Evolutionary conservation across 2,329 filamentous ascomycete genomes (phyloP), one percentile per base, ranked within the genome.

Genomic region (Xylaria sp.): DNA sequence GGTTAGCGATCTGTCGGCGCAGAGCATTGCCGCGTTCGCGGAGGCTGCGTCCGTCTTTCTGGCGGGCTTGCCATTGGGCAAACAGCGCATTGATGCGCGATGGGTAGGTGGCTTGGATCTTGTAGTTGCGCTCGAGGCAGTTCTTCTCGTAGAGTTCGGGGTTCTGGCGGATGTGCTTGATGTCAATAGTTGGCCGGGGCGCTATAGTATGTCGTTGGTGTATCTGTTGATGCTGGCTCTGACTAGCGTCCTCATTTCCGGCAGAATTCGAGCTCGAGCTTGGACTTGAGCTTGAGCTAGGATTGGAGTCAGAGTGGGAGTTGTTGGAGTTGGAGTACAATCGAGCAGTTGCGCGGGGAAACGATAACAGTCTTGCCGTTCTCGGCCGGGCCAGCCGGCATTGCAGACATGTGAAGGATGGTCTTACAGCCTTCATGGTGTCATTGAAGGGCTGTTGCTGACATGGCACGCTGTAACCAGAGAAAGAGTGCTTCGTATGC

Each of bases 81-180:
- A 88, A 87, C 9, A 91, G 81, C 9, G 79, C 79, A 63, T 83
- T 81, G 74, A 92, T 92, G 63, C 82, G 85, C 9, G 81, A 79
- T 0, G 90, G 88, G 74, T 89, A 85, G 15, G 80, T 76, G 46
- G 86, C 83, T 72, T 88, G 87, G 32, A 80, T 74, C 68, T 79
- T 85, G 82, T 98, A 98, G 80, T 98, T 98, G 74, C 96, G 90
- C 74, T 94, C 91, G 69, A 91, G 79, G 81, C 93, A 97, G 78
- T 97, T 98, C 73, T 91, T 85, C 74, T 92, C 88, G 84, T 98
- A 92, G 18, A 97, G 86, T 15, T 91, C 88, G 18, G 92, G 89
- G 81, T 97, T 92, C 77, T 94, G 88, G 67, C 94, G 94, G 79
- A 99, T 97, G 82, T 96, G 91, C 80, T 93, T 95, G 78, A 97